Conservation (phyloP, 2,329 filamentous ascomycete species). For the Trichoderma polysporum region DNA sequence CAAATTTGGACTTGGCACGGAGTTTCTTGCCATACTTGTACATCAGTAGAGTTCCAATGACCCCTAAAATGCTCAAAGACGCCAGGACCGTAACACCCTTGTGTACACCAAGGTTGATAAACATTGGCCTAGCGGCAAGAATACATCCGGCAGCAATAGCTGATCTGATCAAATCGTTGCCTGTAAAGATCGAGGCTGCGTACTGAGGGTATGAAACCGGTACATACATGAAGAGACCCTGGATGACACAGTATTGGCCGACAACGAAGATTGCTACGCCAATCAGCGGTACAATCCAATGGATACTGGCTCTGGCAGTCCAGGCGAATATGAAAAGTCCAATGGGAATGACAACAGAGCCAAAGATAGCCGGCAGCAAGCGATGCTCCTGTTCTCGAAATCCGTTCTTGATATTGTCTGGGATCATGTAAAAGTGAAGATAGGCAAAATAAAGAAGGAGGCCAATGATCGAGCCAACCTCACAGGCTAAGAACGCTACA, state of each 20-base stretch:
- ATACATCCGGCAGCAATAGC: not conserved
- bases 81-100: not conserved
- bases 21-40: not conserved
- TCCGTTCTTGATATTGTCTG: not conserved
- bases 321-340: constrained; percentile 6
- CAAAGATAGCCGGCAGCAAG: not conserved
- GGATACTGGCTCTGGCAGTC: not conserved
- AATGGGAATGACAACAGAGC: not conserved
- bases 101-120: not conserved
- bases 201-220: constrained; percentile 4
- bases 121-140: not conserved
- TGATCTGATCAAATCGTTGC: not conserved
- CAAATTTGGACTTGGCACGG: not conserved
- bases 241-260: not conserved
- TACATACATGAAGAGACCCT: constrained; percentile 6
- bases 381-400: not conserved
- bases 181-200: not conserved
- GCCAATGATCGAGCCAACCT: not conserved
- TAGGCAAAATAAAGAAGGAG: constrained; percentile 6
- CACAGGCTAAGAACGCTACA: not conserved
- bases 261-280: not conserved
- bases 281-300: constrained; percentile 2
- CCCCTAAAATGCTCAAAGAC: not conserved
- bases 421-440: constrained; percentile 1
- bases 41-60: not conserved